phyloP scores from a whole-genome alignment of 2,329 filamentous ascomycete species.

The Cladosporium cucumerinum region DNA sequence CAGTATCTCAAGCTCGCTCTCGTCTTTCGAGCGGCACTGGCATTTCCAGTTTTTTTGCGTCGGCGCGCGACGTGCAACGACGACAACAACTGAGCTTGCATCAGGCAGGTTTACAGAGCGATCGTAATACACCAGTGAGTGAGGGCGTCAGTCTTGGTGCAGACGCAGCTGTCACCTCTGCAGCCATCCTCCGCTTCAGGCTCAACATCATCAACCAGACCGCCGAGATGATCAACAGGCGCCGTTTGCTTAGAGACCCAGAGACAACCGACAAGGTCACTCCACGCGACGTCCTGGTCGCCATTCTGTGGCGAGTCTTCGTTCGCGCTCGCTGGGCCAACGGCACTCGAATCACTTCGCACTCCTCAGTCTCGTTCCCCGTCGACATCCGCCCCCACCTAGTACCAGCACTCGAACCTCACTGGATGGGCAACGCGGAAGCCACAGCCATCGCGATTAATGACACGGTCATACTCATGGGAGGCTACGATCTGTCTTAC shows the following conservation, averaged over 20 bases:
- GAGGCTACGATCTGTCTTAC: slow-evolving; percentile 20
- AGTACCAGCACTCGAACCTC: slow-evolving; percentile 4
- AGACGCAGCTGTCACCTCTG: background rate
- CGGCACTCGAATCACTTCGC: background rate
- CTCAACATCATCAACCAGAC: slow-evolving; percentile 17
- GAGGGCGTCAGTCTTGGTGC: background rate
- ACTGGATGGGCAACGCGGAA: slow-evolving; percentile 20
- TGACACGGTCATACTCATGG: slow-evolving; percentile 13
- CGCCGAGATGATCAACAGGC: slow-evolving; percentile 21
- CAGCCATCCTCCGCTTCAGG: slow-evolving; percentile 21
- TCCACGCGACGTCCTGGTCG: slow-evolving; percentile 18
- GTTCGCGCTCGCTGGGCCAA: slow-evolving; percentile 17
- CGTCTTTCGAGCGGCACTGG: background rate
- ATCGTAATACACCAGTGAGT: background rate
- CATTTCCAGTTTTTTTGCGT: background rate
- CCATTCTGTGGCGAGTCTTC: slow-evolving; percentile 25
- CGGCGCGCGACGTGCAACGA: background rate
- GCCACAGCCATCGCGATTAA: slow-evolving; percentile 14
- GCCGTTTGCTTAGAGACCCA: background rate
- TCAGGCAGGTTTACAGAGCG: background rate
- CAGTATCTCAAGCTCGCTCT: background rate
- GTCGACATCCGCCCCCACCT: slow-evolving; percentile 20
- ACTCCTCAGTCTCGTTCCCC: slow-evolving; percentile 11
- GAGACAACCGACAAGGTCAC: background rate
- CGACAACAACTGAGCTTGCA: background rate